Evolutionary conservation across 2,329 filamentous ascomycete genomes (phyloP), one percentile per base, ranked within the genome.

Genomic region (Hypomyces rosellus): DNA sequence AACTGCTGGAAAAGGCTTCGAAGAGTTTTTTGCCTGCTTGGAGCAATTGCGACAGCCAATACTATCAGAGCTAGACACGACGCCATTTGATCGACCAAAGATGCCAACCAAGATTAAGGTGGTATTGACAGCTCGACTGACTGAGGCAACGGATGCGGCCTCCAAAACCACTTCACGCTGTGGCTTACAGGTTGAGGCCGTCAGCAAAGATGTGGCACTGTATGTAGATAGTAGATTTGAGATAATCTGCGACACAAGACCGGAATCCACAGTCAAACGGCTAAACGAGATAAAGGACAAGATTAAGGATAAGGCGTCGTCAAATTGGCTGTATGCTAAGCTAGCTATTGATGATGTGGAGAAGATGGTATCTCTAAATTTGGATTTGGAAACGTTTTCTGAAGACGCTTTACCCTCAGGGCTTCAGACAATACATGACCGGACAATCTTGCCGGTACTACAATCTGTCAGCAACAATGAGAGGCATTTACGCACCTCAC

Each of bases 321-420:
- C 39, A 3, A 58, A 56, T 30, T 60, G 59, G 44, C 42, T 48
- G 20, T 59, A 47, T 33, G 57, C 56, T 1, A 55, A 50, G 6
- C 52, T 50, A n/a, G 45, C 55, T 2, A 41, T 50, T 18, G 50
- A 55, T 4, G 56, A 59, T 8, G 25, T 52, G 3, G 44, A 52
- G 8, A 44, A 20, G 8, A 22, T 5, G 9, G 13, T 5, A 16
- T 30, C 20, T 12, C 22, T 40, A 3, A 45, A 44, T 4, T 15
- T 16, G 6, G 25, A 30, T 7, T 2, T 45, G 4, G 20, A 45
- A 38, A 34, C 37, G 20, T 44, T 41, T n/a, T 33, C 16, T 3
- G 41, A 20, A 2, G 25, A 53, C 14, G 47, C 39, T n/a, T 56
- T 51, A 14, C 58, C 57, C 7, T 38, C 20, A 13, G 46, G 34